Conservation (phyloP, 805 yeast species). For the Yarrowia osloensis region DNA sequence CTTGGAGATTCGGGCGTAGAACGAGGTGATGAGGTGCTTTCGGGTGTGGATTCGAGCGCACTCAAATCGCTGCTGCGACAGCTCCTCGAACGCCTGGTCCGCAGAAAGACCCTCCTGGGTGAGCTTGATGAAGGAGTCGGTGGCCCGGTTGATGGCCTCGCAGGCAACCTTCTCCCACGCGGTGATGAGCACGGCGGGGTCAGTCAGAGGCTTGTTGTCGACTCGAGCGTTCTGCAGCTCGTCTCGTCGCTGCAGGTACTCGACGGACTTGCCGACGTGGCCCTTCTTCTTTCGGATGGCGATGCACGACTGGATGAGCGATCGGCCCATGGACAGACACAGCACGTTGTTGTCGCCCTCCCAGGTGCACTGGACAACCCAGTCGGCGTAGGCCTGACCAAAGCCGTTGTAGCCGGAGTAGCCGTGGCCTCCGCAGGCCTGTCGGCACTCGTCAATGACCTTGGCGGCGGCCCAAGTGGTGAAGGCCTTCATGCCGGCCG, state of each 20-base stretch:
- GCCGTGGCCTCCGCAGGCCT: slow-evolving; percentile 96
- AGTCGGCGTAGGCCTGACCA: slow-evolving; percentile 84
- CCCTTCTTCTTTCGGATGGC: slow-evolving; percentile 47
- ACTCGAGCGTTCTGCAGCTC: slow-evolving; percentile 34
- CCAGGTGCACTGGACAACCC: slow-evolving; percentile 99
- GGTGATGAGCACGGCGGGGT: slow-evolving; percentile 38
- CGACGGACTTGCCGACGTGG: slow-evolving; percentile 50
- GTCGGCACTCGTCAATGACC: slow-evolving; percentile 85
- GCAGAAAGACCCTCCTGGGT: slow-evolving; percentile 36
- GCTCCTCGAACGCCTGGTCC: slow-evolving; percentile 46
- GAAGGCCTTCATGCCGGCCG: slow-evolving; percentile 86
- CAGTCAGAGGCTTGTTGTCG: slow-evolving; percentile 36
- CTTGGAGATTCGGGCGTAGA: slow-evolving; percentile 42
- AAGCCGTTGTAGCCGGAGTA: slow-evolving; percentile 88
- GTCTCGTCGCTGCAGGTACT: slow-evolving; percentile 44
- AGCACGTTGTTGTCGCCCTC: slow-evolving; percentile 94
- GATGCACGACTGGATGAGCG: slow-evolving; percentile 57
- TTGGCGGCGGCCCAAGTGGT: slow-evolving; percentile 83
- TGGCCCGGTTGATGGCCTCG: slow-evolving; percentile 42
- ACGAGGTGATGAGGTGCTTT: slow-evolving; percentile 44
- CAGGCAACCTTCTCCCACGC: slow-evolving; percentile 46
- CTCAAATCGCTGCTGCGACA: slow-evolving; percentile 47
- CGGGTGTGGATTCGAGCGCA: slow-evolving; percentile 47
- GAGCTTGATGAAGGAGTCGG: slow-evolving; percentile 38
- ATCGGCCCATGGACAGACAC: slow-evolving; percentile 80